These are phyloP conservation scores for Hypsizygus marmoreus DNA, from an alignment of 768 basidiomycete species.

Conservation along the genomic window DNA sequence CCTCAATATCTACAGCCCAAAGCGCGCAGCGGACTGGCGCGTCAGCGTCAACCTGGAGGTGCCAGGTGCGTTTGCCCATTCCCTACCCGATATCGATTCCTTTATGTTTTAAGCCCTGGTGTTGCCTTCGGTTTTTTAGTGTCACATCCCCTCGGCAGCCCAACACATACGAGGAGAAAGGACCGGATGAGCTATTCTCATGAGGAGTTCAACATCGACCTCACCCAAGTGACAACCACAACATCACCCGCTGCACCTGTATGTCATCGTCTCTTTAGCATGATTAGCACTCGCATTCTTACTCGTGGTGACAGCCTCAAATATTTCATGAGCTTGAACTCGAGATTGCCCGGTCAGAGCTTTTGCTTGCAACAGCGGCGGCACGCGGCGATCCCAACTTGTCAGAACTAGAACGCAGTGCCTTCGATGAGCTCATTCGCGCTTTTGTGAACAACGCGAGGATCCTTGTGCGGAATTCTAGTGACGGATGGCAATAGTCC, in stretches of 20 bases:
- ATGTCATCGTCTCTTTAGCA: conserved; percentile 24
- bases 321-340: conserved; percentile 87
- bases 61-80: conserved; percentile 56
- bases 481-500: conserved; percentile 47
- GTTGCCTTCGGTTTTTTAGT: conserved; percentile 40
- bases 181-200: conserved; percentile 93
- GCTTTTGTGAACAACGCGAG: conserved; percentile 93
- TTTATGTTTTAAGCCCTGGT: conserved; percentile 1
- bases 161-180: conserved; percentile 70
- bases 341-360: conserved; percentile 74
- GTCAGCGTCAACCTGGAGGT: conserved; percentile 92
- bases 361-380: conserved; percentile 70
- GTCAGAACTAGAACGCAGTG: conserved; percentile 64
- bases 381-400: conserved; percentile 64
- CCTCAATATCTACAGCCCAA: conserved; percentile 85
- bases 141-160: conserved; percentile 63
- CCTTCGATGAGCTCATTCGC: conserved; percentile 90
- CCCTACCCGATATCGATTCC: neutral
- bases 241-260: conserved; percentile 51
- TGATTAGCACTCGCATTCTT: conserved; percentile 4
- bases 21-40: conserved; percentile 85
- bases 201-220: conserved; percentile 90
- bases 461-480: conserved; percentile 81
- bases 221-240: conserved; percentile 84
- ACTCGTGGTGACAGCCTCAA: conserved; percentile 45